phyloP scores from a whole-genome alignment of 1,284 basidiomycete genomes.

The Ceratobasidium sp. region DNA sequence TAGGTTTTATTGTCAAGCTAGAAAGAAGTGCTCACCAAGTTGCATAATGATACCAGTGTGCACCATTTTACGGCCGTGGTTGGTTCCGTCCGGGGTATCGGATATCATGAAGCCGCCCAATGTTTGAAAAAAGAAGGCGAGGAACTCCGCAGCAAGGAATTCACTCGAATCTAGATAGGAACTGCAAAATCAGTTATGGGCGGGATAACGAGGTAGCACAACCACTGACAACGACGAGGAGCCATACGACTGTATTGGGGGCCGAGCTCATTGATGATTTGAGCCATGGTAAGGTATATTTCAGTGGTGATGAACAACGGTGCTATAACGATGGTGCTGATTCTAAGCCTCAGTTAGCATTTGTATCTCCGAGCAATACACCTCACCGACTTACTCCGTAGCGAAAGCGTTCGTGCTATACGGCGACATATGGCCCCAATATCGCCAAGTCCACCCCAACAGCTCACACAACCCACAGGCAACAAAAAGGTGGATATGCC shows the following conservation, averaged over 20 bases:
- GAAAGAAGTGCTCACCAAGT: constrained; percentile 49
- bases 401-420: constrained; percentile 57
- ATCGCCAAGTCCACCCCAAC: constrained; percentile 55
- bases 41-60: constrained; percentile 53
- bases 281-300: constrained; percentile 54
- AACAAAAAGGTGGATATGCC: constrained; percentile 66
- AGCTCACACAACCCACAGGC: constrained; percentile 67
- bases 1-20: neutral
- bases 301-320: constrained; percentile 46
- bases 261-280: constrained; percentile 56
- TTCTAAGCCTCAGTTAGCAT: neutral
- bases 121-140: constrained; percentile 59
- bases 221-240: constrained; percentile 50
- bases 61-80: constrained; percentile 51
- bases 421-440: constrained; percentile 50
- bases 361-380: no score
- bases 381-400: constrained; percentile 61
- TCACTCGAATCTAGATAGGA: constrained; percentile 53
- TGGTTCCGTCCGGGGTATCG: constrained; percentile 32
- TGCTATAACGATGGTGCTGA: constrained; percentile 29
- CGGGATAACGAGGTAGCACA: neutral
- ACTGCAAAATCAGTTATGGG: neutral
- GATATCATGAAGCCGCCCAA: constrained; percentile 58
- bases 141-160: constrained; percentile 58
- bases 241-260: constrained; percentile 56